Evolutionary conservation across 495 filamentous ascomycete genomes (phyloP).

Genomic region (Gamarada debralockiae): DNA sequence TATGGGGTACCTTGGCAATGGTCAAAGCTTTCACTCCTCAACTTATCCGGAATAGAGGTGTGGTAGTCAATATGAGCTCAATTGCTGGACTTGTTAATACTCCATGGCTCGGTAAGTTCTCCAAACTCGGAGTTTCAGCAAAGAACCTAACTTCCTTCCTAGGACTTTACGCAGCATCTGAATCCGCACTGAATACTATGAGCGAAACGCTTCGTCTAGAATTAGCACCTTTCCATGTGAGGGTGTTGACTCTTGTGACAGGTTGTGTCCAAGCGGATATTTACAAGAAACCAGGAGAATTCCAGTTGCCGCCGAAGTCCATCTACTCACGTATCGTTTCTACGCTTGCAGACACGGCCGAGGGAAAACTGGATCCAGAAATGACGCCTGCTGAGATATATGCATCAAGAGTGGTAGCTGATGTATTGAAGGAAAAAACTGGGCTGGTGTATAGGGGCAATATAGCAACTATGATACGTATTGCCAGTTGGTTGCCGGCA

Average conservation of each 20-base stretch:
- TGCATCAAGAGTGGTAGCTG: too few relatives aligned
- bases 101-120: neutral
- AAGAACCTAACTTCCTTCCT: neutral
- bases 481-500: too few relatives aligned
- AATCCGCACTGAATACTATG: slow-evolving; percentile 58
- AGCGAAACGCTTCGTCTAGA: slow-evolving; percentile 58
- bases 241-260: slow-evolving; percentile 25
- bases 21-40: slow-evolving; percentile 49
- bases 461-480: too few relatives aligned
- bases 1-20: slow-evolving; percentile 44
- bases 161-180: slow-evolving; percentile 54
- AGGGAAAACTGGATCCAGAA: too few relatives aligned
- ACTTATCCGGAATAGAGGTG: slow-evolving; percentile 36
- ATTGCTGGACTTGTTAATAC: slow-evolving; percentile 28
- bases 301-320: too few relatives aligned
- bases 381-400: too few relatives aligned
- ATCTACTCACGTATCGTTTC: too few relatives aligned
- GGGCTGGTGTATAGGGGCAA: too few relatives aligned
- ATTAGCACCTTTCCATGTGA: slow-evolving; percentile 39
- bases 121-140: neutral
- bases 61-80: slow-evolving; percentile 43
- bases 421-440: too few relatives aligned
- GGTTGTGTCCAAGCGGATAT: neutral
- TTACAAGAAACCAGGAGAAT: neutral
- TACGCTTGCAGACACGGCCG: too few relatives aligned